Conservation (phyloP, 345 rosid species). For the Microcos paniculata region DNA sequence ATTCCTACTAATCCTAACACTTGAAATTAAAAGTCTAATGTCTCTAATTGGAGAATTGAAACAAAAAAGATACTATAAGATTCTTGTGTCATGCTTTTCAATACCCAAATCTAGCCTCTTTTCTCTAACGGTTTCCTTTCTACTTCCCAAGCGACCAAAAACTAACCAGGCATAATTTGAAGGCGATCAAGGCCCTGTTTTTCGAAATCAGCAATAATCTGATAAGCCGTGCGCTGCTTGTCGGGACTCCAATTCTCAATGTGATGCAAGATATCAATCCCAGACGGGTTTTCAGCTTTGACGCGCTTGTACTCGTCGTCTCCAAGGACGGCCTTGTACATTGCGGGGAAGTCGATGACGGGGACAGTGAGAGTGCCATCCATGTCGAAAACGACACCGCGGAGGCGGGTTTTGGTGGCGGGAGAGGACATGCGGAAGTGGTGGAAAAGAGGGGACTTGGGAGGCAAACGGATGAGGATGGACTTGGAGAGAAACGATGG, state of each 20-base stretch:
- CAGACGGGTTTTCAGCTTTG: slow-evolving; percentile 66
- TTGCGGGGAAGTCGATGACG: slow-evolving; percentile 84
- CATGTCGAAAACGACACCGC: slow-evolving; percentile 78
- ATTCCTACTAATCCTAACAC: not conserved
- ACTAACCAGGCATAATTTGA: slow-evolving; percentile 89
- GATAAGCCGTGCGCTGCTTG: slow-evolving; percentile 55
- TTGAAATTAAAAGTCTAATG: not conserved
- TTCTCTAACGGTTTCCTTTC: not conserved
- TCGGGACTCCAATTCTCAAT: slow-evolving; percentile 73
- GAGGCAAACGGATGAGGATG: slow-evolving; percentile 21
- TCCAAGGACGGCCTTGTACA: slow-evolving; percentile 85
- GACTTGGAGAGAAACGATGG: slow-evolving; percentile 23
- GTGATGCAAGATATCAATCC: slow-evolving; percentile 80
- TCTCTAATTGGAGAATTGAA: not conserved
- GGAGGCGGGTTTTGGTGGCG: slow-evolving; percentile 42
- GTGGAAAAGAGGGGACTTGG: slow-evolving; percentile 27
- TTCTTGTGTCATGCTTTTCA: not conserved
- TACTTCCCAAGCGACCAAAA: not conserved
- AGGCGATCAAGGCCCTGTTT: slow-evolving; percentile 74
- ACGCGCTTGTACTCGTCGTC: slow-evolving; percentile 66
- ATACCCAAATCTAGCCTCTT: not conserved
- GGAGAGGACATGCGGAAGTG: slow-evolving; percentile 18
- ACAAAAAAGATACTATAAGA: not conserved
- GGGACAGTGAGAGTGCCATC: slow-evolving; percentile 93
- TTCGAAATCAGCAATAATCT: slow-evolving; percentile 70